Base-by-base conservation (phyloP, 2,329 filamentous ascomycete species). In the Penicillium palitans region DNA sequence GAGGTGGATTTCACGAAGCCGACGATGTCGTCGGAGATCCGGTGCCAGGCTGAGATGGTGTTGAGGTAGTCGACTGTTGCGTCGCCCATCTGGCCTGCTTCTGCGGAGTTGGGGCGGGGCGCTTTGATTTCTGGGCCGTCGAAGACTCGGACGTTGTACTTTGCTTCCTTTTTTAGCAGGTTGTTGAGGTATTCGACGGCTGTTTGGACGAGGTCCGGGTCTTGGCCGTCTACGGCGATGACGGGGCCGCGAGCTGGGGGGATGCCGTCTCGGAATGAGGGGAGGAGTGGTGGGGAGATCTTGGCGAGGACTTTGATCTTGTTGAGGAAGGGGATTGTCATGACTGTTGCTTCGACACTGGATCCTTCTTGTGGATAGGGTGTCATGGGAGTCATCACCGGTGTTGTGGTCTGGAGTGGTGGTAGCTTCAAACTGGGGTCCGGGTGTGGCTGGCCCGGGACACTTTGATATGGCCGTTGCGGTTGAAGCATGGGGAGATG, bases 181-280 rank as follows among this genome's bases (percentile, higher is more conserved):
- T 76, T 79, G 58, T 78, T 81, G 68, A 96, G 79, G 66, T 87
- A 88, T 35, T 81, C 80, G 55, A 89, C 83, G 21, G 96, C 84
- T 19, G 84, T 82, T 3, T 81, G 77, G 4, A 90, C 87, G 4
- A 90, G 84, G 10, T 83, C 80, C 2, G 78, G 73, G 57, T 88
- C 84, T 19, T 88, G 82, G 0, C 93, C 93, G 74, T 98, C 93
- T 29, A 98, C 79, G 0, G 90, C 89, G 61, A 98, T 87, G 39
- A 97, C 84, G 0, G 90, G 85, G 0, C 93, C 93, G n/a, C 92
- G 84, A 7, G 80, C 78, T 65, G 67, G 79, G 6, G 65, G 59
- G 19, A 49, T 57, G 10, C 63, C 60, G 41, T 71, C 66, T 5
- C 66, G 67, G 58, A 72, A 72, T 27, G 68, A 66, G 1, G 68